phyloP scores from a whole-genome alignment of 192 early-diverging fungal genomes.

The Rhizophlyctis rosea region DNA sequence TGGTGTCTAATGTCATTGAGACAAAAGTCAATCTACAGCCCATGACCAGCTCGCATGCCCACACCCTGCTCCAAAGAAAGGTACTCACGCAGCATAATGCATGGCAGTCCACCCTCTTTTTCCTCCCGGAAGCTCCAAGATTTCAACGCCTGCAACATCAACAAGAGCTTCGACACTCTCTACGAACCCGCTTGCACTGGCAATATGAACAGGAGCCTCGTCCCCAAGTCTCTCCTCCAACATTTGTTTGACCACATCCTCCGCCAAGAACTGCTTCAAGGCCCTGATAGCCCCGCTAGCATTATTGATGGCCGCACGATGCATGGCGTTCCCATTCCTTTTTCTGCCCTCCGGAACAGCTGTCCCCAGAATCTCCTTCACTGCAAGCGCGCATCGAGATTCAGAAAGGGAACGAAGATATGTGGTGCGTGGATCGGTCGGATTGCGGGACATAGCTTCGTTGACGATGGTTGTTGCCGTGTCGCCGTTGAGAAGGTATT shows the following conservation, averaged over 20 bases:
- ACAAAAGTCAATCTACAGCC: too few relatives aligned
- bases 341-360: not conserved
- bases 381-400: not conserved
- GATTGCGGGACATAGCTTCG: not conserved
- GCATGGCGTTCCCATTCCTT: not conserved
- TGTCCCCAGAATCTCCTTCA: not conserved
- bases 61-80: too few relatives aligned
- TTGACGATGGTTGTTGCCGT: not conserved
- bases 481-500: not conserved
- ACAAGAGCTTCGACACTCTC: conserved; percentile 5
- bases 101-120: conserved; percentile 4
- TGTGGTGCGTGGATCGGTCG: not conserved
- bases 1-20: too few relatives aligned
- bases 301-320: conserved; percentile 2
- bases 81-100: conserved; percentile 11
- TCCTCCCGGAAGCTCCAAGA: not conserved
- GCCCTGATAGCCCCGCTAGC: not conserved
- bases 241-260: not conserved
- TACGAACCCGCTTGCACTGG: not conserved
- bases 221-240: not conserved
- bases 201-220: not conserved
- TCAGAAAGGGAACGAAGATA: not conserved
- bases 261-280: not conserved
- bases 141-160: not conserved
- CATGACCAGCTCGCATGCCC: too few relatives aligned